A percentile compares a stretch with the other conserved stretches of the same genome.
Conservation (phyloP, 169 alveolate species). For the Cytauxzoon felis region DNA sequence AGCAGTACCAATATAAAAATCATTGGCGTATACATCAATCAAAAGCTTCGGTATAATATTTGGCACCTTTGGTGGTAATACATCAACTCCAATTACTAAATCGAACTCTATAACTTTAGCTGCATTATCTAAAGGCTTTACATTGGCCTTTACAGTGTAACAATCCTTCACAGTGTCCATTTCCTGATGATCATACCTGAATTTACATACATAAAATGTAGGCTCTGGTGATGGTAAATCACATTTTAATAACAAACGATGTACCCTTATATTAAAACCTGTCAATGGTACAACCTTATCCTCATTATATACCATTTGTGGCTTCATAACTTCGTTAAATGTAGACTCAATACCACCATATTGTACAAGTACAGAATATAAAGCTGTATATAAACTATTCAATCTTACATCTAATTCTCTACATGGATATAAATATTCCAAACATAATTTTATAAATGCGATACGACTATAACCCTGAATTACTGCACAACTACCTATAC, state of each 20-base stretch:
- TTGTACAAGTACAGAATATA: constrained; percentile 60
- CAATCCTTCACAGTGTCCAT: constrained; percentile 3
- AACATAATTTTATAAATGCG: constrained; percentile 66
- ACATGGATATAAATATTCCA: constrained; percentile 82
- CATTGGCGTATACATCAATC: constrained; percentile 65
- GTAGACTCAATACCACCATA: constrained; percentile 26
- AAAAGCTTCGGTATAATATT: constrained; percentile 74
- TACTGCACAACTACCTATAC: constrained; percentile 80
- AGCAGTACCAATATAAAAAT: constrained; percentile 48
- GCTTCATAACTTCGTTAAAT: constrained; percentile 8
- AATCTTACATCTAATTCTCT: constrained; percentile 79
- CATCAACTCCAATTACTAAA: constrained; percentile 50
- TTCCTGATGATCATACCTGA: constrained; percentile 61
- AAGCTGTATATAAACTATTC: constrained; percentile 76
- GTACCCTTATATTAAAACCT: constrained; percentile 34
- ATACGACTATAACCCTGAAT: constrained; percentile 64
- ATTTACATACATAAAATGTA: constrained; percentile 15
- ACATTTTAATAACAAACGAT: constrained; percentile 48
- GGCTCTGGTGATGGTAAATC: constrained; percentile 28
- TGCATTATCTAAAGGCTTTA: constrained; percentile 54
- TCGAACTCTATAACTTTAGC: constrained; percentile 65
- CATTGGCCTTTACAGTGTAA: neutral
- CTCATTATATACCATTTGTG: constrained; percentile 6
- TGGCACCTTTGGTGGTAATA: constrained; percentile 73
- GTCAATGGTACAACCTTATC: constrained; percentile 19